A percentile compares a stretch with the other conserved stretches of the same genome.
These are phyloP conservation scores for Bruguiera sexangula DNA, from an alignment of 345 rosid species.

Conservation along the genomic window DNA sequence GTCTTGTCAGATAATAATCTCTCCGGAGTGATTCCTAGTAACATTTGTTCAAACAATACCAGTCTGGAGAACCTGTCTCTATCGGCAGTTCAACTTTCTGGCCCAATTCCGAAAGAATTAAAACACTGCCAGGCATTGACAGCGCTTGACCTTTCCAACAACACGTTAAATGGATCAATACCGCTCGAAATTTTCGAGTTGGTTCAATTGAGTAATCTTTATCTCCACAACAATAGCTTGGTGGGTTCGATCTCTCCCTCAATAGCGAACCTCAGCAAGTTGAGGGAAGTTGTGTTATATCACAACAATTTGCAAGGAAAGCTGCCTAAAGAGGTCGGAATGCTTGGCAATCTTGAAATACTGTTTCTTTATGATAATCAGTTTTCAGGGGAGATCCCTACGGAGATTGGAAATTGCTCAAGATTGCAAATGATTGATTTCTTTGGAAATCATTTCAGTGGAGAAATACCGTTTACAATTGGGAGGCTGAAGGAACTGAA, in stretches of 20 bases:
- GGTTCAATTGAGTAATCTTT: constrained; percentile 53
- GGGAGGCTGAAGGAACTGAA: constrained; percentile 56
- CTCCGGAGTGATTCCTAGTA: constrained; percentile 52
- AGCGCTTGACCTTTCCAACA: constrained; percentile 79
- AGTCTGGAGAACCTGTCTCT: constrained; percentile 48
- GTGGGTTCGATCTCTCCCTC: constrained; percentile 59
- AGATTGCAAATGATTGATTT: constrained; percentile 68
- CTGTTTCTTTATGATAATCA: constrained; percentile 74
- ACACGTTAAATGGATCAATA: constrained; percentile 61
- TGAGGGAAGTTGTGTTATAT: constrained; percentile 63
- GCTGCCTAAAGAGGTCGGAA: constrained; percentile 62
- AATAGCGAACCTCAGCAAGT: constrained; percentile 60
- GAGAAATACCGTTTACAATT: constrained; percentile 59
- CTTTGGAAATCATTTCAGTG: constrained; percentile 69
- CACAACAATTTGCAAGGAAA: constrained; percentile 70
- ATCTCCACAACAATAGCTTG: constrained; percentile 87
- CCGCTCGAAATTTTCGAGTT: constrained; percentile 55
- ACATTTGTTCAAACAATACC: constrained; percentile 53
- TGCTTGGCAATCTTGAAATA: constrained; percentile 51
- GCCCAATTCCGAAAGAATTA: constrained; percentile 64
- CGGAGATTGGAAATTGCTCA: constrained; percentile 83
- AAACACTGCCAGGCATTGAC: constrained; percentile 53
- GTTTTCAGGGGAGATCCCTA: constrained; percentile 63
- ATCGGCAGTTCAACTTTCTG: constrained; percentile 55
- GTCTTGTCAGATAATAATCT: constrained; percentile 59